Base-by-base conservation (phyloP, 495 filamentous ascomycete genomes). In the Pseudomonodictys pantanalensis region DNA sequence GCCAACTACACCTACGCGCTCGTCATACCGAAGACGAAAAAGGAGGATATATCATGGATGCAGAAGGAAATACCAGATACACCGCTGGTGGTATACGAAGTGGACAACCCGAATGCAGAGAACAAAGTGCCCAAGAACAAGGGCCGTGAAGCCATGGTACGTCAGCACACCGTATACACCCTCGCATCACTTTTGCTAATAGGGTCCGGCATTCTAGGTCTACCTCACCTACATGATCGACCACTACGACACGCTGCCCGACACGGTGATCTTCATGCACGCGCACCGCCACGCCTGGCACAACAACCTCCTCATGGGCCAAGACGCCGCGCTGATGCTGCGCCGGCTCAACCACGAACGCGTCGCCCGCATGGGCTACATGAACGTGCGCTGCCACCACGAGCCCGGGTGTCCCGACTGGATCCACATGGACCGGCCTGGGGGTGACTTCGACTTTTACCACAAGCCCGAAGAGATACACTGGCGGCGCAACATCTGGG, bases 341-440 rank as follows among this genome's bases (percentile, higher is more conserved):
- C 68, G 69, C n/a, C 74, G 78, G 10, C 65, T 86, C 12, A 82
- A 74, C 56, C 68, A 76, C 25, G 80, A 78, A 24, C 76, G 82
- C 20, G 79, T 85, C 20, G 68, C 74, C 5, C 71, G 81, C 25
- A 75, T 81, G 52, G 85, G 84, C 0, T 88, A 83, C 66, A 83
- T 86, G 78, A 87, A 87, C 56, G 69, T 84, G 56, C 81, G 85
- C 25, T 88, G 85, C 63, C 73, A 76, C 11, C 81, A 78, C 75
- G 74, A 74, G 0, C 85, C 83, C 0, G 85, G 84, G 5, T 87
- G 85, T 63, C 85, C 84, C 0, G 76, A 78, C 49, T 86, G 83
- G 82, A 80, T 87, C 42, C 66, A 68, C 53, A 54, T 68, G 52
- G 66, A 68, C 45, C 64, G 66, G 23, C 61, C 61, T 5, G 64